Conservation (phyloP, 768 basidiomycete genomes). For the Russula sp. region DNA sequence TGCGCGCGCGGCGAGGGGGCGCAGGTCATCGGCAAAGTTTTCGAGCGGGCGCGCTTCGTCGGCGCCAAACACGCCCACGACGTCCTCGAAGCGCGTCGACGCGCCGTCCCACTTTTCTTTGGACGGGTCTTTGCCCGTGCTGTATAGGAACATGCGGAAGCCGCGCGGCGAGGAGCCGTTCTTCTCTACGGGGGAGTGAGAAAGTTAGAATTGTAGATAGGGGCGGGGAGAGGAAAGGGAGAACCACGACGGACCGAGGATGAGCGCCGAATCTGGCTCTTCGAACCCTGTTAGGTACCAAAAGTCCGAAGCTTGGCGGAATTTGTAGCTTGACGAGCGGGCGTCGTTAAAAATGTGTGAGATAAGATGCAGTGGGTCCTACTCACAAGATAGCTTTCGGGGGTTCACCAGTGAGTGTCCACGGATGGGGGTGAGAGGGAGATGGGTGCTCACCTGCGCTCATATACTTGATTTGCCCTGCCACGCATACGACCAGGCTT, state of each 20-base stretch:
- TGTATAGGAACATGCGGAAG: conserved; percentile 85
- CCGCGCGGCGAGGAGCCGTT: conserved; percentile 56
- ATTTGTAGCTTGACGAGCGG: conserved; percentile 69
- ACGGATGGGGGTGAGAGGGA: not conserved
- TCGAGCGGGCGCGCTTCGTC: conserved; percentile 63
- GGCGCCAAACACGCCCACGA: conserved; percentile 63
- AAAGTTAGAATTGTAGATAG: too few relatives aligned
- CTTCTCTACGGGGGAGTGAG: conserved; percentile 46
- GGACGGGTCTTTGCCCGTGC: conserved; percentile 59
- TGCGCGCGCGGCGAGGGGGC: conserved; percentile 43
- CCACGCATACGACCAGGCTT: conserved; percentile 40
- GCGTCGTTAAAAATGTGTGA: too few relatives aligned
- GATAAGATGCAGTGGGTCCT: too few relatives aligned
- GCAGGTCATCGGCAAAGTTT: conserved; percentile 52
- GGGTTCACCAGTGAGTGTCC: not conserved
- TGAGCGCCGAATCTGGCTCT: conserved; percentile 84
- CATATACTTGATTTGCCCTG: conserved; percentile 42
- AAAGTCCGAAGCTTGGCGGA: conserved; percentile 86
- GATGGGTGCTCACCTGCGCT: conserved; percentile 25
- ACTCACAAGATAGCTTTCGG: conserved; percentile 22
- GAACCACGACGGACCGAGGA: conserved; percentile 54
- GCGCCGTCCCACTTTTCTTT: conserved; percentile 95
- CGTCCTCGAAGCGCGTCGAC: conserved; percentile 63
- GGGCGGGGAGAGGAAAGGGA: not conserved
- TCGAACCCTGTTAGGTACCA: conserved; percentile 97